Evolutionary conservation across 371 early-diverging fungal species (phyloP).

Genomic region (Cladochytrium tenue): DNA sequence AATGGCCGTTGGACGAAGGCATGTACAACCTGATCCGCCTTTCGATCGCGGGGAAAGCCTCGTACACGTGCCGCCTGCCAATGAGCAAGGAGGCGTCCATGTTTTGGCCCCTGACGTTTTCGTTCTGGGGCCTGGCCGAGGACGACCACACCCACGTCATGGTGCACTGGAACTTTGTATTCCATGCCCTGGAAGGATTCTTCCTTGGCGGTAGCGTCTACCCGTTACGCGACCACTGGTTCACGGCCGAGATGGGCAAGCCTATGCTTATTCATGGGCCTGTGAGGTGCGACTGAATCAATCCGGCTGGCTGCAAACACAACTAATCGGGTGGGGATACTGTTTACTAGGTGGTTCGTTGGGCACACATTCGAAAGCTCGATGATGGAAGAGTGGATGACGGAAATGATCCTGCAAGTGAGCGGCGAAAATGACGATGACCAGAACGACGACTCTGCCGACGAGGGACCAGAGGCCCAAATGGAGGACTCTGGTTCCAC

Average conservation of each 20-base stretch:
- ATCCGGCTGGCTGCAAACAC: too few relatives aligned
- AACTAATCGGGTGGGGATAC: neutral
- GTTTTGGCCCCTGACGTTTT: constrained; percentile 24
- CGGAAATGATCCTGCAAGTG: neutral
- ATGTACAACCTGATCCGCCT: constrained; percentile 25
- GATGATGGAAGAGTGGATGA: neutral
- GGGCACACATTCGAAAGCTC: constrained; percentile 25
- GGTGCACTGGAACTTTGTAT: constrained; percentile 24
- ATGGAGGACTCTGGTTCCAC: neutral
- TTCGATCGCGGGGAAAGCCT: constrained; percentile 14
- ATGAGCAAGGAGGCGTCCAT: constrained; percentile 20
- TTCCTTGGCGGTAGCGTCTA: constrained; percentile 23
- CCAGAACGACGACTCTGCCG: neutral
- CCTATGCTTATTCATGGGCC: constrained; percentile 23
- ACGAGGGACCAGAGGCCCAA: neutral
- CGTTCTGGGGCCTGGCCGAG: constrained; percentile 24
- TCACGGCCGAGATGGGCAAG: constrained; percentile 4
- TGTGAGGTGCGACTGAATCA: constrained; percentile 18
- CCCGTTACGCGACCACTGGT: constrained; percentile 27
- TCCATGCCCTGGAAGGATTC: constrained; percentile 28
- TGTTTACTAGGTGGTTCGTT: constrained; percentile 21
- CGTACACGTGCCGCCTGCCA: constrained; percentile 21
- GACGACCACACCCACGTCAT: constrained; percentile 24
- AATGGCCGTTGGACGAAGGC: constrained; percentile 17
- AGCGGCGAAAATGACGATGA: neutral